Conservation (phyloP, 257 asterid genomes). For the Jaltomata sinuosa region DNA sequence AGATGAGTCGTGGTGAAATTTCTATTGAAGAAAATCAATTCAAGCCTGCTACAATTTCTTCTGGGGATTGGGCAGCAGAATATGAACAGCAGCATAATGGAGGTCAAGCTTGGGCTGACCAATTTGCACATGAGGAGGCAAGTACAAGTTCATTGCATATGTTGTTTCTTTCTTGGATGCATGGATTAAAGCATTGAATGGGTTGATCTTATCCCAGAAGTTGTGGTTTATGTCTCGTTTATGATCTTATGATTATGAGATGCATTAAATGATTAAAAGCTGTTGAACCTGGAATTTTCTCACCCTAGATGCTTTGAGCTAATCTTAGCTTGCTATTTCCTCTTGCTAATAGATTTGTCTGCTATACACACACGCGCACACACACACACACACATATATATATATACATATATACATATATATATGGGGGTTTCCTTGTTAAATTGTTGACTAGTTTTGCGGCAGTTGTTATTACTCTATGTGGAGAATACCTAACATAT, state of each 20-base stretch:
- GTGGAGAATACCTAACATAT: not conserved
- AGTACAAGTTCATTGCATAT: slow-evolving; percentile 12
- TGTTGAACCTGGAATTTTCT: not conserved
- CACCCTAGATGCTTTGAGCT: not conserved
- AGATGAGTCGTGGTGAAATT: slow-evolving; percentile 99
- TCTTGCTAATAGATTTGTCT: not conserved
- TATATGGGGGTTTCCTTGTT: not conserved
- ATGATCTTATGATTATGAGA: not conserved
- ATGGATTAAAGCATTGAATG: not conserved
- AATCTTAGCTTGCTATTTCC: not conserved
- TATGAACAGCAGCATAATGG: slow-evolving; percentile 72
- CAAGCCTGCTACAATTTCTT: slow-evolving; percentile 62
- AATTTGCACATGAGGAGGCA: slow-evolving; percentile 79
- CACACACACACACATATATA: no score
- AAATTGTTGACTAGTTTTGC: not conserved
- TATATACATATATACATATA: no score
- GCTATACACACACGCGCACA: no score
- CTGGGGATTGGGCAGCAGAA: slow-evolving; percentile 94
- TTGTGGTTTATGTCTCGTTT: not conserved
- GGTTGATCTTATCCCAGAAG: not conserved
- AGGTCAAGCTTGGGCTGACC: slow-evolving; percentile 89
- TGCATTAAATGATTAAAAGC: not conserved
- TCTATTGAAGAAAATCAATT: slow-evolving; percentile 83
- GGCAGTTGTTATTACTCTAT: not conserved
- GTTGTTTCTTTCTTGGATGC: not conserved